These are phyloP conservation scores for thale cress (Arabidopsis thaliana) DNA, from an alignment of 345 rosid species.

Conservation along the genomic window TAIR10.1 NC_003076.8:5166001-5166500, in stretches of 20 bases:
- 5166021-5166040: constrained; percentile 14
- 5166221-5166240: background rate
- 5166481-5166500: constrained; percentile 12
- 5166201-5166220: constrained; percentile 5
- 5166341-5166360: constrained; percentile 26
- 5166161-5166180: constrained; percentile 1
- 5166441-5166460: constrained; percentile 31
- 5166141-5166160: background rate
- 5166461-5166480: constrained; percentile 21
- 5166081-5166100: background rate
- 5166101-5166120: background rate
- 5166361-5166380: constrained; percentile 24
- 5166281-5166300: constrained; percentile 6
- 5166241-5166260: constrained; percentile 20
- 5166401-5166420: constrained; percentile 19
- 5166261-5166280: constrained; percentile 25
- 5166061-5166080: constrained; percentile 14
- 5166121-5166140: background rate
- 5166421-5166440: constrained; percentile 33
- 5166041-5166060: constrained; percentile 7
- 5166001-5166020: constrained; percentile 31
- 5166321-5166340: background rate
- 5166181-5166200: background rate
- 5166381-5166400: constrained; percentile 9
- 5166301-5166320: background rate